Evolutionary conservation across 2,329 filamentous ascomycete genomes (phyloP).

Genomic region (Ascochyta viciae-villosae): DNA sequence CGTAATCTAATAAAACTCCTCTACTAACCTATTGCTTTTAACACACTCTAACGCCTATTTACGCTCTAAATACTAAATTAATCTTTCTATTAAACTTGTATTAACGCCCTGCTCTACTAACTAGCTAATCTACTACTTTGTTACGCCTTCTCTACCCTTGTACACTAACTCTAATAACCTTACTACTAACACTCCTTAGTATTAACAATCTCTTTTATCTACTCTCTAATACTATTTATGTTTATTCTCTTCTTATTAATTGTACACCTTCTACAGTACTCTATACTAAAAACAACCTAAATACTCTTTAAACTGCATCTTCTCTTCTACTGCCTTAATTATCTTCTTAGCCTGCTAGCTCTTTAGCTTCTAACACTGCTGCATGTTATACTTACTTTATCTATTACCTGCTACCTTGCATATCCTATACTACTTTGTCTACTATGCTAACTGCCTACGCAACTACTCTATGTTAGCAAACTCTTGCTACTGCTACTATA

Average conservation of each 20-base stretch:
- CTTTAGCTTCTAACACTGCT: slow-evolving; percentile 10
- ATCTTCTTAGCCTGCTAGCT: slow-evolving; percentile 7
- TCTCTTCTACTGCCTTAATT: slow-evolving; percentile 7
- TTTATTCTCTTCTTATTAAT: slow-evolving; percentile 6
- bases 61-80: slow-evolving; percentile 11
- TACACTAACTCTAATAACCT: slow-evolving; percentile 8
- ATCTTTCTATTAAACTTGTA: background rate
- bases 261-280: slow-evolving; percentile 17
- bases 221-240: slow-evolving; percentile 3
- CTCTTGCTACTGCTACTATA: slow-evolving; percentile 9
- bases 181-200: slow-evolving; percentile 10
- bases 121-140: too few species aligned
- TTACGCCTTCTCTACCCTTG: too few species aligned
- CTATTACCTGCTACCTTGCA: slow-evolving; percentile 11
- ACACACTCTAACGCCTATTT: slow-evolving; percentile 7
- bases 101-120: slow-evolving; percentile 1
- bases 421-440: slow-evolving; percentile 14
- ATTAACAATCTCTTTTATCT: slow-evolving; percentile 7
- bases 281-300: slow-evolving; percentile 17
- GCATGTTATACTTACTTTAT: slow-evolving; percentile 12
- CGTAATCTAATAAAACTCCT: slow-evolving; percentile 17
- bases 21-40: slow-evolving; percentile 16
- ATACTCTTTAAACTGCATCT: slow-evolving; percentile 15
- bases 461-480: slow-evolving; percentile 13
- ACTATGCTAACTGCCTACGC: slow-evolving; percentile 18